These are phyloP conservation scores for Colletotrichum tropicicola DNA, from an alignment of 2,329 filamentous ascomycete species.

Conservation along the genomic window DNA sequence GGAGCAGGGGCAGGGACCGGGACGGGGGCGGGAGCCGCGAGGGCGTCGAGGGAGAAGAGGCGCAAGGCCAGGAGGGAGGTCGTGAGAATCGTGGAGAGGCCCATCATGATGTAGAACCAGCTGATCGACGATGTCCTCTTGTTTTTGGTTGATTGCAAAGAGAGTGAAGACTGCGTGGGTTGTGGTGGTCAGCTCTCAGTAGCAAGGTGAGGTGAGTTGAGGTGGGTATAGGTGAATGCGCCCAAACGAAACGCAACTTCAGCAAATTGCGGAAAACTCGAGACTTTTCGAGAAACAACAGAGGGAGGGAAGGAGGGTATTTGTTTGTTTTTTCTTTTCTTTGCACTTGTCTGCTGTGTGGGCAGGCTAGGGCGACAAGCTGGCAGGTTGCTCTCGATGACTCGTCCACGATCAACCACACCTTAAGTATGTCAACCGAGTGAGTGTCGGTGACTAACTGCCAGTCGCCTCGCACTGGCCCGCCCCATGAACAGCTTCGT, in stretches of 20 bases:
- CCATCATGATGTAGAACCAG: conserved; percentile 52
- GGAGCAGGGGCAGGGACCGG: conserved; percentile 11
- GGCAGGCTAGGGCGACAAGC: not conserved
- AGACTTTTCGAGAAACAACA: conserved; percentile 1
- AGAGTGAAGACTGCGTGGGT: conserved; percentile 1
- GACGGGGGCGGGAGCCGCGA: conserved; percentile 43
- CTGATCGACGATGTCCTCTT: conserved; percentile 34
- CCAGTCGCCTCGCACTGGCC: conserved; percentile 5
- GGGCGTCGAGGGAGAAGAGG: conserved; percentile 45
- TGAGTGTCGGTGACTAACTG: conserved; percentile 26
- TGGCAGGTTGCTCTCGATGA: not conserved
- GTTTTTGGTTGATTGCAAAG: conserved; percentile 9
- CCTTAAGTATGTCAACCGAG: conserved; percentile 10
- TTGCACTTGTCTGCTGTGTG: not conserved
- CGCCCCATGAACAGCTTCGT: conserved; percentile 8
- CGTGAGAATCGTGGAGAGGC: conserved; percentile 52
- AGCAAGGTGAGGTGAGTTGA: conserved; percentile 8
- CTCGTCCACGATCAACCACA: not conserved
- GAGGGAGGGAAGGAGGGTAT: not conserved
- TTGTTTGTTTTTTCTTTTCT: not conserved
- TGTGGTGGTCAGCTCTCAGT: no score
- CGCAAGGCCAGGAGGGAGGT: conserved; percentile 53
- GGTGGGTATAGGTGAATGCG: not conserved
- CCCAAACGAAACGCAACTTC: not conserved
- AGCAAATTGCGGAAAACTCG: conserved; percentile 18